Conservation (phyloP, 768 basidiomycete species). For the Guyanaporus albipodus region DNA sequence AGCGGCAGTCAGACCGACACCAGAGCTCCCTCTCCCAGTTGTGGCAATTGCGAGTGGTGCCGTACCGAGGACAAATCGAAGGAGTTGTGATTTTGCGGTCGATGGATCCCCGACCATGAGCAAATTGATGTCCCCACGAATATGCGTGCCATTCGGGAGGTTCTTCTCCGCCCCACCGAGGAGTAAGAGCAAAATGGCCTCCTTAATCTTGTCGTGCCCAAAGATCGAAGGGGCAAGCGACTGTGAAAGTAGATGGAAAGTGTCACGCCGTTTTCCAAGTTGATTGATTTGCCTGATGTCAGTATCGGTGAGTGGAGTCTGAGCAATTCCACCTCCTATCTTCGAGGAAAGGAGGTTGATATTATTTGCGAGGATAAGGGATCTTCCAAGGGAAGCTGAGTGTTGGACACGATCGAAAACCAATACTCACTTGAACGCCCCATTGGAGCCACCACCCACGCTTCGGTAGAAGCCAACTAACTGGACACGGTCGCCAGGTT, state of each 20-base stretch:
- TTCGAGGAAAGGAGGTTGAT: conserved; percentile 93
- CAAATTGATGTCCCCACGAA: conserved; percentile 98
- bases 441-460: conserved; percentile 83
- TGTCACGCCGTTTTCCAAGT: conserved; percentile 79
- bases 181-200: conserved; percentile 86
- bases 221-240: conserved; percentile 98
- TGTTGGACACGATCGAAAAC: conserved; percentile 7
- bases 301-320: conserved; percentile 84
- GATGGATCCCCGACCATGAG: conserved; percentile 99
- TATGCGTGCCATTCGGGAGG: conserved; percentile 93
- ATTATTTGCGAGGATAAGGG: conserved; percentile 91
- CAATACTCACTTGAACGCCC: conserved; percentile 83
- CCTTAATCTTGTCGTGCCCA: conserved; percentile 94
- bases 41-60: conserved; percentile 98
- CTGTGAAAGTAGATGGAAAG: conserved; percentile 85
- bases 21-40: conserved; percentile 96
- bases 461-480: conserved; percentile 94
- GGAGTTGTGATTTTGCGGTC: conserved; percentile 96
- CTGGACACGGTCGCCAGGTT: conserved; percentile 97
- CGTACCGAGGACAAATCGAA: conserved; percentile 93
- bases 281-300: conserved; percentile 97
- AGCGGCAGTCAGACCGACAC: conserved; percentile 97
- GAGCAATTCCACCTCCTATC: conserved; percentile 91
- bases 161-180: conserved; percentile 99
- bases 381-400: conserved; percentile 46